phyloP scores from a whole-genome alignment of 331 rosid genomes.

The Arachis monticola region DNA sequence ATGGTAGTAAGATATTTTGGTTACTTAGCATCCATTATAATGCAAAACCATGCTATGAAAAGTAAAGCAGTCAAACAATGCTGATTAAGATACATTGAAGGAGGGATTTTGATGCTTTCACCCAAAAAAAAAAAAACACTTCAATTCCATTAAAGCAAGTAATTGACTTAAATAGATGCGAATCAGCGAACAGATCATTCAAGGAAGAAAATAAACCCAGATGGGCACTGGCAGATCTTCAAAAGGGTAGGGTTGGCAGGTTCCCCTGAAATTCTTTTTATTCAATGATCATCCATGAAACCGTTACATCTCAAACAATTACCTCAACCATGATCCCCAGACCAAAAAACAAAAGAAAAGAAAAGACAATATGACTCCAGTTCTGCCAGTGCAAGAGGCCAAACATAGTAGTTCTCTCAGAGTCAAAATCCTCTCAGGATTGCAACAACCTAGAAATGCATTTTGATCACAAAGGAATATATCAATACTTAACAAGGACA shows the following conservation, averaged over 20 bases:
- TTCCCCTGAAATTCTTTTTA: no score
- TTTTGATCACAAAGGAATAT: conserved; percentile 28
- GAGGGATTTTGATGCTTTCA: conserved; percentile 14
- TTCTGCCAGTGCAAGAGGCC: neutral
- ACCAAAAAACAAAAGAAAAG: no score
- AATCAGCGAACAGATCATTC: conserved; percentile 28
- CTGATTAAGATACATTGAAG: conserved; percentile 11
- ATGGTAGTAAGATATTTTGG: conserved; percentile 30
- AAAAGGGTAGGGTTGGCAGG: neutral
- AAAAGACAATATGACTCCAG: neutral
- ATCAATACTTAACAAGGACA: conserved; percentile 28
- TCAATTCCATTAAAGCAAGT: conserved; percentile 20
- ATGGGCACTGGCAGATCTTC: neutral
- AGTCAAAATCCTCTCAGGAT: conserved; percentile 14
- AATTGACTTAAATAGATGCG: conserved; percentile 16
- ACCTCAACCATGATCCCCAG: neutral
- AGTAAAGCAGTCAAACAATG: conserved; percentile 18
- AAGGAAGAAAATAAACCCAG: conserved; percentile 29
- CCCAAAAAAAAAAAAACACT: neutral
- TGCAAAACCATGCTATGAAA: conserved; percentile 31
- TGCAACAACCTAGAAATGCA: conserved; percentile 26
- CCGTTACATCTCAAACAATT: neutral
- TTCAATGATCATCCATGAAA: neutral
- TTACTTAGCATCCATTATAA: conserved; percentile 34
- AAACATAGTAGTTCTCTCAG: conserved; percentile 21